Evolutionary conservation across 352 stramenopile species (phyloP), one percentile per base, ranked within the genome.

Genomic region (Aphanomyces stellatus): DNA sequence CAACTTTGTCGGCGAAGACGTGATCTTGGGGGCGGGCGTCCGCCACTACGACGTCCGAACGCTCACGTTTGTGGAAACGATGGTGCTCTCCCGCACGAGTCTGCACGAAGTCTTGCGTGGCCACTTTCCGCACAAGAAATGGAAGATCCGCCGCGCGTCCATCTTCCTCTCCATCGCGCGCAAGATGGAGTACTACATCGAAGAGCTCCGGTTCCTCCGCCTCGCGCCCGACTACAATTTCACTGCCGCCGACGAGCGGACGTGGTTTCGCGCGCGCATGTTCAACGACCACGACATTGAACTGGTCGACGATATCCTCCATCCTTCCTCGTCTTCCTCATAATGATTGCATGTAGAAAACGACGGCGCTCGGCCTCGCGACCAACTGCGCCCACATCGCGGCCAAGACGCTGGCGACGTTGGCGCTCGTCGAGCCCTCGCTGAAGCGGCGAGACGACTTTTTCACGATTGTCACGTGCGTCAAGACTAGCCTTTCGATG

Each of bases 1-100:
- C 33, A 49, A 67, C 4, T 67, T 67, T 59, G 60, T 67, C 19
- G 60, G 60, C 19, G 60, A 67, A 67, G 60, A 67, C 35, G 22
- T 67, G 11, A 51, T 67, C 5, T 28, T 67, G 40, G 33, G 19
- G 31, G 33, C 33, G 13, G 60, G 60, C 40, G 27, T 67, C 33
- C 40, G 60, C 15, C 60, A 67, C 49, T 67, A 67, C 49, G 46
- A 67, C 22, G 60, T 67, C 17, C 60, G 60, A 11, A 67, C 60
- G 31, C 34, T 67, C 6, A 67, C 60, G 1, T 67, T 57, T 42
- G 60, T 67, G 19, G 60, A 67, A 30, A 37, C 60, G 49, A 40
- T 67, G 28, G 60, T 51, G 34, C 60, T 67, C 27, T 25, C 37
- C 28, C 40, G 60, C 7, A 41, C 48, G 17, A 41, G 48, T 19